These are phyloP conservation scores for Gossypium trilobum DNA, from an alignment of 441 rosid species.

Conservation along the genomic window DNA sequence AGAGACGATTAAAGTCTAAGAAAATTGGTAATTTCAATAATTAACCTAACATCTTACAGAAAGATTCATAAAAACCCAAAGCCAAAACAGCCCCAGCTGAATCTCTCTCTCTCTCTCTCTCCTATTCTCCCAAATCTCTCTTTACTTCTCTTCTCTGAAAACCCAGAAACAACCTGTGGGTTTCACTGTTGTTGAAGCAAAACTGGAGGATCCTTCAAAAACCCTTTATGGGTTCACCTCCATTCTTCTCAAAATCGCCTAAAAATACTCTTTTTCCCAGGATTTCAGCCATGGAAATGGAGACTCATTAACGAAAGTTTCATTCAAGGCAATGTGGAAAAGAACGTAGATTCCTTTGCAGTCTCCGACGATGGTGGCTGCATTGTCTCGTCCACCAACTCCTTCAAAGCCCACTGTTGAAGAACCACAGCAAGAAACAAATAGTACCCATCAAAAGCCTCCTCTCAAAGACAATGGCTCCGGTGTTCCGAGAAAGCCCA, in stretches of 20 bases:
- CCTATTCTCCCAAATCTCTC: constrained; percentile 21
- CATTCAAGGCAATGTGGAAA: constrained; percentile 34
- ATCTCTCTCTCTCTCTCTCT: constrained; percentile 11
- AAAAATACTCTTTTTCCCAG: constrained; percentile 10
- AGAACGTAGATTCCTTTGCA: constrained; percentile 13
- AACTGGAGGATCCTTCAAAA: constrained; percentile 18
- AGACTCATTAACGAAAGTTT: neutral
- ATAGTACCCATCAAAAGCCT: constrained; percentile 16
- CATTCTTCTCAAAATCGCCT: neutral
- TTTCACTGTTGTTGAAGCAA: constrained; percentile 1
- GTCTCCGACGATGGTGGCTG: constrained; percentile 49
- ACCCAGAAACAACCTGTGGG: constrained; percentile 11
- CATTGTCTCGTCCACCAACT: constrained; percentile 42
- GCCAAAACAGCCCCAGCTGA: constrained; percentile 23
- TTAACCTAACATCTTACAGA: constrained; percentile 20
- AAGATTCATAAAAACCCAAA: constrained; percentile 31
- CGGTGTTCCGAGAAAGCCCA: constrained; percentile 33
- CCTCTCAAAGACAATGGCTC: constrained; percentile 35
- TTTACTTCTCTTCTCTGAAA: constrained; percentile 15
- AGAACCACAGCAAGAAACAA: neutral
- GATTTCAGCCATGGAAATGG: constrained; percentile 14
- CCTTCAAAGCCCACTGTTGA: constrained; percentile 21
- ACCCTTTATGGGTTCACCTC: neutral
- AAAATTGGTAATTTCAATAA: neutral
- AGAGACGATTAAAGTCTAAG: neutral